phyloP scores from a whole-genome alignment of 2,329 filamentous ascomycete genomes.

The Aspergillus sp. region DNA sequence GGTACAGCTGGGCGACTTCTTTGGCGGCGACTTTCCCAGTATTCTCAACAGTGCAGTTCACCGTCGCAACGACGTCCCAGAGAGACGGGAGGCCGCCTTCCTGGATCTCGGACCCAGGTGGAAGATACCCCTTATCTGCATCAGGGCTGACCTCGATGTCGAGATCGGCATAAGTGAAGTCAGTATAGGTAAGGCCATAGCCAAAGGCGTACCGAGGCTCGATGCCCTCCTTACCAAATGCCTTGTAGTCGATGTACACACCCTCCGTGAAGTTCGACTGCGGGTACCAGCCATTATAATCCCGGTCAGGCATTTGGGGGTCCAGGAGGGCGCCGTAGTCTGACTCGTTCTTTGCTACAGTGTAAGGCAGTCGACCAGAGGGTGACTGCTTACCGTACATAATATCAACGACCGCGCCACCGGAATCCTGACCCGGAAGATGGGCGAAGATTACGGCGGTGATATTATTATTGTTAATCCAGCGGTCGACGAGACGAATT shows the following conservation, averaged over 20 bases:
- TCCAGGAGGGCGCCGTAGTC: constrained; percentile 49
- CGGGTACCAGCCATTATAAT: constrained; percentile 5
- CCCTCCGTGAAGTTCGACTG: constrained; percentile 12
- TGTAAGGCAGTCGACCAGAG: constrained; percentile 63
- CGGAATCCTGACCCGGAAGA: constrained; percentile 63
- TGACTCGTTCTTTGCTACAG: constrained; percentile 53
- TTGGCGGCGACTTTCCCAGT: constrained; percentile 49
- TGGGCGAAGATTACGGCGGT: constrained; percentile 64
- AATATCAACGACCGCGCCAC: constrained; percentile 55
- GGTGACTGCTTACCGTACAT: constrained; percentile 58
- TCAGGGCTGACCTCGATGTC: constrained; percentile 22
- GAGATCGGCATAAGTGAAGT: constrained; percentile 51
- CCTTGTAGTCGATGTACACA: constrained; percentile 15
- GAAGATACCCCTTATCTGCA: too few species aligned
- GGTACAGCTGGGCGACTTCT: constrained; percentile 58
- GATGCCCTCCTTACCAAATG: constrained; percentile 6
- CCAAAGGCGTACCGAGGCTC: constrained; percentile 10
- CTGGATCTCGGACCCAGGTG: too few species aligned
- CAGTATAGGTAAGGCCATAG: constrained; percentile 35
- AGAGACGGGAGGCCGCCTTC: background rate
- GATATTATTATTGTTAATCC: constrained; percentile 62
- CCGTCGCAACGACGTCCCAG: background rate
- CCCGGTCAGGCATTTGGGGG: background rate
- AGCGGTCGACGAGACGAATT: constrained; percentile 54
- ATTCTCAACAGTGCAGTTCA: background rate